Base-by-base conservation (phyloP, 139 green algal species). In the Raphidocelis subcapitata region DNA sequence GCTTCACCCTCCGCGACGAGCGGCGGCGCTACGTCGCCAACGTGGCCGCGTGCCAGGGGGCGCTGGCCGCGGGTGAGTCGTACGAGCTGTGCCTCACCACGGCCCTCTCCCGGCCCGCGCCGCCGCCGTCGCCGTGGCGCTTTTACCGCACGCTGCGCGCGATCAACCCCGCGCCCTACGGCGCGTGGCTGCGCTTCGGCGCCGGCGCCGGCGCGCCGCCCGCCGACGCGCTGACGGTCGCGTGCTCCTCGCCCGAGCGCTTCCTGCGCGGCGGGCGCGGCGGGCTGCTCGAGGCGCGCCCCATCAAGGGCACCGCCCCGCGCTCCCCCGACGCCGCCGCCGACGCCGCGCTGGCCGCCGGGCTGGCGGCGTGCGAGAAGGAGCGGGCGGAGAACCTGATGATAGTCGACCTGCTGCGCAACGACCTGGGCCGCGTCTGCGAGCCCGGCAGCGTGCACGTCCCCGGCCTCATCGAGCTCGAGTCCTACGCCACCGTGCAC, bases 61-160 rank as follows among this genome's bases (percentile, higher is more conserved):
- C 82, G 21, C 83, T 98, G 75, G n/a, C 80, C 21, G 82, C 79
- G 5, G 96, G 96, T 1, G 90, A 99, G 26, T 96, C 86, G 59
- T 99, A 99, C 83, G 96, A 99, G 84, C 74, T 99, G 35, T 99
- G 96, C 76, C 85, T 99, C 41, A 99, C 96, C 26, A 98, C 88
- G 0, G 63, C 74, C 41, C 74, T 94, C 0, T 31, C 69, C 24
- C 60, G 82, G 18, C 36, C 14, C 41, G 41, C 41, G 41, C 41
- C 41, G 41, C 54, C 26, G 0, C 37, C 29, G 5, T 59, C 87
- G 12, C 74, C 92, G 0, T 63, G 70, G 18, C 5, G 28, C 14
- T 82, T 97, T 33, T 99, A 99, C 82, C 49, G 23, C 5, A 85
- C 71, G 5, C 86, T 99, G 74, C 80, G 96, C 29, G 18, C 31